Evolutionary conservation across 2,329 filamentous ascomycete species (phyloP), one percentile per base, ranked within the genome.

Genomic region (Apiospora koreana): DNA sequence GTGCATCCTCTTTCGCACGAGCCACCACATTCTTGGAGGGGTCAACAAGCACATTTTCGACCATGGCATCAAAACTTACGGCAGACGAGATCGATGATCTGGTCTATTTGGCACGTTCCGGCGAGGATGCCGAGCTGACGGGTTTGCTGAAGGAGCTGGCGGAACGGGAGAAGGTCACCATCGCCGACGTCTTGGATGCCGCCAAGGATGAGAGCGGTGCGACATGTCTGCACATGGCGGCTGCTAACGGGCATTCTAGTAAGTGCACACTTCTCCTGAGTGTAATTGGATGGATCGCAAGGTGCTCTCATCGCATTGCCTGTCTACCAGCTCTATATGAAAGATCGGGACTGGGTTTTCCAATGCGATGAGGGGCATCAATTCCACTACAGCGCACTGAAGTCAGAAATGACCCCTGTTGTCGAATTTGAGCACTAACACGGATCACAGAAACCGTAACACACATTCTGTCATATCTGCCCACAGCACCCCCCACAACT

Each of bases 81-180:
- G 91, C 93, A 79, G 95, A 97, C 68, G 89, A 94, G 80, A 92
- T 97, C 77, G 95, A 98, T 80, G 95, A 98, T 82, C 88, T 98
- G 74, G 89, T 98, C 75, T 98, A 97, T 84, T 90, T 94, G 75
- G 89, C 94, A 2, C 93, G 95, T 46, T 87, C 88, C 0, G 94
- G 94, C 73, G 95, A 98, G 73, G 84, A 90, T 70, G 83, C 86
- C 23, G 93, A 95, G 35, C 85, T 98, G 65, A 83, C 87, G 1
- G 81, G 84, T 43, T 79, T 84, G 10, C 85, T 97, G 68, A 81
- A 86, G 16, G 83, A 85, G 35, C 81, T 97, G 25, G 86, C 89
- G 41, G 82, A 87, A 74, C 87, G 91, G 70, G 89, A 94, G 79
- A 86, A 83, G 70, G 86, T 85, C 67, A 81, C 88, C 0, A 80